Conservation (phyloP, 352 stramenopile species). For the Phytophthora europaea region DNA sequence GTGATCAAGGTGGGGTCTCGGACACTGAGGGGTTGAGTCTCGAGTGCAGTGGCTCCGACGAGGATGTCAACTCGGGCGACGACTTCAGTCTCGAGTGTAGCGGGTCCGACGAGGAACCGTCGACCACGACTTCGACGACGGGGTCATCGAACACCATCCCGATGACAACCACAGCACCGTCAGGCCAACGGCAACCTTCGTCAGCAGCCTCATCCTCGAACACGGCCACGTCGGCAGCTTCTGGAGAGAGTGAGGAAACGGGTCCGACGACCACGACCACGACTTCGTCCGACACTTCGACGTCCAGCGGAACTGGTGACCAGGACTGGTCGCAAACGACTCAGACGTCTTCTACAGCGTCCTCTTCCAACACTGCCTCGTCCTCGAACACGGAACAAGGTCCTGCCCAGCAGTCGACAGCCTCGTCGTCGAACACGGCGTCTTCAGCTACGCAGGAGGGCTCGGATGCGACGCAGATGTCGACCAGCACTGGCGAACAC, state of each 20-base stretch:
- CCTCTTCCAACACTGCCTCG: constrained; percentile 21
- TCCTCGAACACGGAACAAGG: constrained; percentile 15
- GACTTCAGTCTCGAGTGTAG: constrained; percentile 31
- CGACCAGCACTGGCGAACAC: constrained; percentile 28
- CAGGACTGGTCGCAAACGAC: constrained; percentile 8
- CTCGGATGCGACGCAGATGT: constrained; percentile 15
- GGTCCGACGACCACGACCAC: background rate
- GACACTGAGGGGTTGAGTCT: constrained; percentile 13
- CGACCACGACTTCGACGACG: constrained; percentile 10
- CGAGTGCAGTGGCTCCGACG: constrained; percentile 34
- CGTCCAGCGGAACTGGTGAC: constrained; percentile 2
- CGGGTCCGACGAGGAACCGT: constrained; percentile 16
- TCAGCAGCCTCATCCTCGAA: constrained; percentile 12
- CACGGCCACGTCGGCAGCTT: constrained; percentile 19
- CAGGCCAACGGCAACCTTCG: constrained; percentile 2
- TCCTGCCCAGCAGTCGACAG: background rate
- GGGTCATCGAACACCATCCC: constrained; percentile 8
- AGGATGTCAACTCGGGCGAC: background rate
- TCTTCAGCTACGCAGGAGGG: constrained; percentile 11
- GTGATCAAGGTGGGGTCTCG: background rate
- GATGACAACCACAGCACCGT: constrained; percentile 5
- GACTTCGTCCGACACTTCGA: constrained; percentile 1
- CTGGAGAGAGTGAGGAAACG: background rate
- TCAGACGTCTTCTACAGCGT: constrained; percentile 12
- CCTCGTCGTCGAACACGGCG: constrained; percentile 5